Evolutionary conservation across 1,139 yeast species (phyloP).

Genomic region (Suhomyces panamericanus): DNA sequence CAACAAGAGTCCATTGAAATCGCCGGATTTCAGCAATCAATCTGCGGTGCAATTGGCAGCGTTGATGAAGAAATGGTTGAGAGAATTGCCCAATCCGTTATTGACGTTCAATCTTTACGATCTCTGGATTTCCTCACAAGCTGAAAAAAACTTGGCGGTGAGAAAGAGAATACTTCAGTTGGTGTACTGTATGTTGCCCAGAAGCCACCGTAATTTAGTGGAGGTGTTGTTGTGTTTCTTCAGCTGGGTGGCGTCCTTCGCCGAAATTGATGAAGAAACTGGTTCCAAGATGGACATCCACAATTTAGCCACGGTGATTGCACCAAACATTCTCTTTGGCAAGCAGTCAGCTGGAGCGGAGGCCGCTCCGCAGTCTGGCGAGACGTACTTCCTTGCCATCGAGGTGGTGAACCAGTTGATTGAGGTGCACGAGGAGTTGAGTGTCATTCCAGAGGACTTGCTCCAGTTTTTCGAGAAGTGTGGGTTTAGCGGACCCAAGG

Average conservation of each 20-base stretch:
- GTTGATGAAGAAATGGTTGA: conserved; percentile 80
- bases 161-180: conserved; percentile 64
- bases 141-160: conserved; percentile 46
- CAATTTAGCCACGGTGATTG: conserved; percentile 90
- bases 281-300: conserved; percentile 98
- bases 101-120: conserved; percentile 76
- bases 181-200: conserved; percentile 78
- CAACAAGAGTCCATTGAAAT: conserved; percentile 69
- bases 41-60: conserved; percentile 95
- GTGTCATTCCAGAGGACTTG: conserved; percentile 68
- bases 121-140: conserved; percentile 78
- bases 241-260: conserved; percentile 95
- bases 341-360: conserved; percentile 34
- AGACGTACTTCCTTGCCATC: conserved; percentile 83
- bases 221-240: conserved; percentile 86
- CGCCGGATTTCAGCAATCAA: conserved; percentile 74
- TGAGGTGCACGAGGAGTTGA: conserved; percentile 77
- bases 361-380: conserved; percentile 46
- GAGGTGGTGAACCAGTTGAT: conserved; percentile 87
- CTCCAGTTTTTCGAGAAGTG: conserved; percentile 39
- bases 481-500: conserved; percentile 26
- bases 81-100: conserved; percentile 92
- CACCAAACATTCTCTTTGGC: conserved; percentile 82
- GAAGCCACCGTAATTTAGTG: conserved; percentile 77
- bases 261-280: conserved; percentile 79